Percentiles rank a stretch among this genome's conserved stretches.
phyloP scores from a whole-genome alignment of 495 filamentous ascomycete species.

The Annulohypoxylon maeteangense region DNA sequence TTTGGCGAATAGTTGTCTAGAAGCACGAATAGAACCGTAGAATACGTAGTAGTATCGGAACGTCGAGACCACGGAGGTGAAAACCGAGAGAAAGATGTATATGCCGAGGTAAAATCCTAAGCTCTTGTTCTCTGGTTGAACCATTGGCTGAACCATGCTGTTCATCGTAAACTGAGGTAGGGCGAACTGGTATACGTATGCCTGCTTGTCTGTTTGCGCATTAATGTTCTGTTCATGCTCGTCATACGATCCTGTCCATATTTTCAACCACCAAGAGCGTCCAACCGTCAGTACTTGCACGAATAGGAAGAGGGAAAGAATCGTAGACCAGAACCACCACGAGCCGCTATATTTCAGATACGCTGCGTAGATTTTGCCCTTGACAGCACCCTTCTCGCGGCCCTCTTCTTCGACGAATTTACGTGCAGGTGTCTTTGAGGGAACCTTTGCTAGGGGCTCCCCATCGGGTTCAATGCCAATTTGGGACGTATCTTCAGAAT shows the following conservation, averaged over 20 bases:
- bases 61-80: conserved; percentile 66
- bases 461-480: conserved; percentile 44
- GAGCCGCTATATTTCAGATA: conserved; percentile 77
- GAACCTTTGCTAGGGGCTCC: conserved; percentile 55
- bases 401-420: conserved; percentile 82
- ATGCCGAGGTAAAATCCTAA: conserved; percentile 73
- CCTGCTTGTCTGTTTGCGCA: conserved; percentile 43
- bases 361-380: conserved; percentile 67
- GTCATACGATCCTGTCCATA: conserved; percentile 69
- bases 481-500: conserved; percentile 54
- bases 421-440: conserved; percentile 56
- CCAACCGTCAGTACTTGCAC: conserved; percentile 59
- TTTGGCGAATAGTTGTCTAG: conserved; percentile 70
- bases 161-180: conserved; percentile 54
- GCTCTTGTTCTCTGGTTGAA: conserved; percentile 43
- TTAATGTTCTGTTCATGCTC: conserved; percentile 41
- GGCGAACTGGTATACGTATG: conserved; percentile 48
- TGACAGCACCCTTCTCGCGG: conserved; percentile 72
- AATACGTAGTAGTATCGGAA: conserved; percentile 69
- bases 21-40: conserved; percentile 68
- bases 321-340: conserved; percentile 67
- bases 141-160: conserved; percentile 39
- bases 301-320: conserved; percentile 61
- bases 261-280: conserved; percentile 73
- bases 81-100: conserved; percentile 70